Conservation (phyloP, 805 yeast species). For the Myxozyma vanderwaltii region DNA sequence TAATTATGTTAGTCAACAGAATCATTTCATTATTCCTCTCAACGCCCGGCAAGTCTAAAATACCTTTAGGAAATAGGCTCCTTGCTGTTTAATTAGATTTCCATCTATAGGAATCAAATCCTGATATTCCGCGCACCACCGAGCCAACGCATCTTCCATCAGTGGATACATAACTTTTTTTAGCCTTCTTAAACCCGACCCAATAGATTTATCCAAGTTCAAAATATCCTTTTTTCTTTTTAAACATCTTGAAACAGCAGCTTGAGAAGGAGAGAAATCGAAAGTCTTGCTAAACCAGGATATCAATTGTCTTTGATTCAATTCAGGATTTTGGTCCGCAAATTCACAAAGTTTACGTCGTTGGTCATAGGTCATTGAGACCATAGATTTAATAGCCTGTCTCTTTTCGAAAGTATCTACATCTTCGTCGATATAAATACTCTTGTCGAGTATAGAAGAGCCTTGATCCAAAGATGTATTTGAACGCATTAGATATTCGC, state of each 20-base stretch:
- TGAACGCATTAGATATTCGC: not conserved
- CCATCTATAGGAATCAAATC: slow-evolving; percentile 29
- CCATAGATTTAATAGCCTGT: slow-evolving; percentile 11
- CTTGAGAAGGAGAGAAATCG: slow-evolving; percentile 29
- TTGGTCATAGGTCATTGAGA: slow-evolving; percentile 33
- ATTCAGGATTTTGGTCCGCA: slow-evolving; percentile 29
- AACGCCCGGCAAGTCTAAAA: not conserved
- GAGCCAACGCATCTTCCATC: slow-evolving; percentile 31
- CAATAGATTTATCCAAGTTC: not conserved
- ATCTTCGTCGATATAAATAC: too few relatives aligned
- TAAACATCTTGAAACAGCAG: slow-evolving; percentile 32
- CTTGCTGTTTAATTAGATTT: slow-evolving; percentile 24
- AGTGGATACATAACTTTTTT: slow-evolving; percentile 32
- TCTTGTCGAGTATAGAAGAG: too few relatives aligned
- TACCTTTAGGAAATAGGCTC: slow-evolving; percentile 20
- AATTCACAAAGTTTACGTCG: slow-evolving; percentile 28
- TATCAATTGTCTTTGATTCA: slow-evolving; percentile 27
- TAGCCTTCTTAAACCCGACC: slow-evolving; percentile 12
- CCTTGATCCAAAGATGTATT: too few relatives aligned
- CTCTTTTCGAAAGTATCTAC: not conserved
- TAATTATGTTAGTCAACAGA: not conserved
- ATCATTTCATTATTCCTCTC: not conserved
- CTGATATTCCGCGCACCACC: slow-evolving; percentile 29
- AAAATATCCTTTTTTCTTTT: slow-evolving; percentile 30
- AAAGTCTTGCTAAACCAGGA: slow-evolving; percentile 25